phyloP scores from a whole-genome alignment of 305 asterid species.

The Rubia tinctorum region DNA sequence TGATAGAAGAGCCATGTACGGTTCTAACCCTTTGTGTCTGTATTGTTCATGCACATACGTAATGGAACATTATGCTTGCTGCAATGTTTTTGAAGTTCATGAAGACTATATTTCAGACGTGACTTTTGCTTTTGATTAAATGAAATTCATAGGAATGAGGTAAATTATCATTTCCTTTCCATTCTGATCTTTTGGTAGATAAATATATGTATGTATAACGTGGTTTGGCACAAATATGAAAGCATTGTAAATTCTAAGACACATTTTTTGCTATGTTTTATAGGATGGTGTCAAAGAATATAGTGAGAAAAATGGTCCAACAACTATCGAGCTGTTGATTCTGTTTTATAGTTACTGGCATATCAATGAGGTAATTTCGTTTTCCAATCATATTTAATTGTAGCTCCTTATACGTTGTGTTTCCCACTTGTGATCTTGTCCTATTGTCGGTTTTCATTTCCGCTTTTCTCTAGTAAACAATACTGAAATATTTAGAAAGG shows the following conservation, averaged over 20 bases:
- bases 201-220: background rate
- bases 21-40: conserved; percentile 32
- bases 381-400: too few species aligned
- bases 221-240: background rate
- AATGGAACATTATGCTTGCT: background rate
- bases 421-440: too few species aligned
- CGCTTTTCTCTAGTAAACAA: conserved; percentile 49
- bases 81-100: conserved; percentile 46
- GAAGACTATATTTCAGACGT: conserved; percentile 83
- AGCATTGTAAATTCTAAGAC: background rate
- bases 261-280: too few species aligned
- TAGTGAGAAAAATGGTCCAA: too few species aligned
- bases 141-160: conserved; percentile 75
- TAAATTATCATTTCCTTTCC: conserved; percentile 17
- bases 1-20: conserved; percentile 99
- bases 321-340: too few species aligned
- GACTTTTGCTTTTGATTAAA: conserved; percentile 67
- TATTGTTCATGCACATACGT: background rate
- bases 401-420: too few species aligned
- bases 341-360: too few species aligned
- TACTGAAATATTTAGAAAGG: conserved; percentile 83
- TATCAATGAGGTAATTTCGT: too few species aligned
- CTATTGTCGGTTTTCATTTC: too few species aligned
- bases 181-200: background rate
- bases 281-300: too few species aligned